Percentiles rank a stretch among this genome's conserved stretches.
phyloP scores from a whole-genome alignment of 1,284 basidiomycete species.

The Puccinia horiana region DNA sequence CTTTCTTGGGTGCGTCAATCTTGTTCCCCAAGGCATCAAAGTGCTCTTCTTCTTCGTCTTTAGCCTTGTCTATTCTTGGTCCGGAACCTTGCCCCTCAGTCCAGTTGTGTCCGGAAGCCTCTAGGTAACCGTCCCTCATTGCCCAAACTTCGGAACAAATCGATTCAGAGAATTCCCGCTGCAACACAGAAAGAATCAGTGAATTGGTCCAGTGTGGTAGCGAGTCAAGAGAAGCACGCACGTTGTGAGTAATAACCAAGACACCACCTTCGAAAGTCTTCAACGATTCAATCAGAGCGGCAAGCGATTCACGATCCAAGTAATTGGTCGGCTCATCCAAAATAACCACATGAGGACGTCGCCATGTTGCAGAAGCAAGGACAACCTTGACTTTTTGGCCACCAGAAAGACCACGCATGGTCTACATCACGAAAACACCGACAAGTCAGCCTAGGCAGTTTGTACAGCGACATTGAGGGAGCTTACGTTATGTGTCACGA shows the following conservation, averaged over 20 bases:
- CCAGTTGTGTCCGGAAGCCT: constrained; percentile 93
- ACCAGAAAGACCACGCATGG: constrained; percentile 93
- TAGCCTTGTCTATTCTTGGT: constrained; percentile 82
- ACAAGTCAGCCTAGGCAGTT: background rate
- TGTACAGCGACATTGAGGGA: background rate
- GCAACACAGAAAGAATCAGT: constrained; percentile 34
- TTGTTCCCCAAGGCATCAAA: constrained; percentile 98
- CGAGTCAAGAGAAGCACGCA: background rate
- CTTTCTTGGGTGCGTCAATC: constrained; percentile 76
- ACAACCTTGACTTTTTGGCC: constrained; percentile 99
- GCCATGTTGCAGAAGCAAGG: constrained; percentile 96
- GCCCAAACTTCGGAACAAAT: constrained; percentile 83
- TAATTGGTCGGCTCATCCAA: constrained; percentile 91
- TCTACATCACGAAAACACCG: constrained; percentile 15
- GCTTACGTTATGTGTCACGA: constrained; percentile 74
- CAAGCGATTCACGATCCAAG: constrained; percentile 95
- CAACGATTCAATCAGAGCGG: constrained; percentile 91
- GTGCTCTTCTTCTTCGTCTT: constrained; percentile 77
- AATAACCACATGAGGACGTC: constrained; percentile 94
- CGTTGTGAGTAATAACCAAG: constrained; percentile 89
- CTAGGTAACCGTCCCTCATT: constrained; percentile 86
- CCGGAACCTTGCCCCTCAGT: constrained; percentile 95
- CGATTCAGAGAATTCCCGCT: constrained; percentile 92
- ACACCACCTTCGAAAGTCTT: constrained; percentile 97
- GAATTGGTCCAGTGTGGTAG: background rate